These are phyloP conservation scores for Lentithecium fluviatile DNA, from an alignment of 495 filamentous ascomycete species.

Conservation along the genomic window DNA sequence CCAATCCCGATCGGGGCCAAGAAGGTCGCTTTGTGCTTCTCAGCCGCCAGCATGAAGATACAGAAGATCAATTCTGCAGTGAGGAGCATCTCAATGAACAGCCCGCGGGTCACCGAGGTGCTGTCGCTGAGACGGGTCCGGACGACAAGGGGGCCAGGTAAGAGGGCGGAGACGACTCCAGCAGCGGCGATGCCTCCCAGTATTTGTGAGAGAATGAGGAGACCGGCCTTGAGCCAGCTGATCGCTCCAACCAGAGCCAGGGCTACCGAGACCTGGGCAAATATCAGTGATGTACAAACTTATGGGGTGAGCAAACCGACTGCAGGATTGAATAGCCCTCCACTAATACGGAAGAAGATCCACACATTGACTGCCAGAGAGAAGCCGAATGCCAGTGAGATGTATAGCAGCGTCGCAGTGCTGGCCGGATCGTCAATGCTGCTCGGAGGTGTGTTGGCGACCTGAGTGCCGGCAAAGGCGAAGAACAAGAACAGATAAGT, in stretches of 20 bases:
- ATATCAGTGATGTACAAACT: slow-evolving; percentile 3
- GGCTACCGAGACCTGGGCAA: slow-evolving; percentile 55
- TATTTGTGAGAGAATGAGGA: slow-evolving; percentile 57
- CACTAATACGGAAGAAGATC: slow-evolving; percentile 79
- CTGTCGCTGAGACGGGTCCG: slow-evolving; percentile 57
- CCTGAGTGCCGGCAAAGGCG: slow-evolving; percentile 74
- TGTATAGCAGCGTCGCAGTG: slow-evolving; percentile 58
- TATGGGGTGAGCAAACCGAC: slow-evolving; percentile 44
- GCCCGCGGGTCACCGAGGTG: slow-evolving; percentile 61
- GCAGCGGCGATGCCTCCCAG: slow-evolving; percentile 59
- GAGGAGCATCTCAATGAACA: slow-evolving; percentile 80
- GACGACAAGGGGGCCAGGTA: slow-evolving; percentile 63
- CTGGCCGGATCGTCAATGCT: slow-evolving; percentile 12
- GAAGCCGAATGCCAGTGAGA: slow-evolving; percentile 70
- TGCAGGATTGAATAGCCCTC: slow-evolving; percentile 80
- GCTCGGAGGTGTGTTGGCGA: slow-evolving; percentile 53
- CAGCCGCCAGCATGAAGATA: slow-evolving; percentile 79
- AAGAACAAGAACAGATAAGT: slow-evolving; percentile 85
- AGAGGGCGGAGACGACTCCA: slow-evolving; percentile 61
- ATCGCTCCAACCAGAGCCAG: slow-evolving; percentile 59
- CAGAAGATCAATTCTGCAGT: slow-evolving; percentile 75
- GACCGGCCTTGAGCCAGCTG: slow-evolving; percentile 49
- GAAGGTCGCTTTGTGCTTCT: slow-evolving; percentile 78
- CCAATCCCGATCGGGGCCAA: slow-evolving; percentile 79
- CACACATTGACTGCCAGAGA: slow-evolving; percentile 77